phyloP scores from a whole-genome alignment of 306 rosid genomes.

The Luffa aegyptiaca region DNA sequence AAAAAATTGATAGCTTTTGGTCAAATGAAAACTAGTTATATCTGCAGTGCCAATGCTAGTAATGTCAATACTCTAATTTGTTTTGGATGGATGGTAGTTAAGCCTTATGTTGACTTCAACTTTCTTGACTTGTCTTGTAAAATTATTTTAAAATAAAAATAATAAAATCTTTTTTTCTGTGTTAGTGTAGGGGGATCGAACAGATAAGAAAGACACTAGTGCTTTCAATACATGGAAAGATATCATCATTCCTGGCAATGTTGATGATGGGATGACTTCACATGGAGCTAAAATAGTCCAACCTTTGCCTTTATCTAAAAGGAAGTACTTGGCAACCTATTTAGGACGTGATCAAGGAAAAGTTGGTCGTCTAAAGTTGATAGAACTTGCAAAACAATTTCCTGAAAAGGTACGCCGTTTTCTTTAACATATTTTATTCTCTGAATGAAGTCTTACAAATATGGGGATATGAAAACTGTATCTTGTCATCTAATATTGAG shows the following conservation, averaged over 20 bases:
- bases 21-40: neutral
- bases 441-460: neutral
- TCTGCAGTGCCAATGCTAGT: neutral
- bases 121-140: neutral
- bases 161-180: slow-evolving; percentile 12
- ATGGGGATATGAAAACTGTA: neutral
- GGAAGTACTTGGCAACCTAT: slow-evolving; percentile 79
- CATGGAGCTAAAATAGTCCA: slow-evolving; percentile 30
- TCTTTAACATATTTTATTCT: neutral
- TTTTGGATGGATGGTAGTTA: neutral
- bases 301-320: slow-evolving; percentile 72
- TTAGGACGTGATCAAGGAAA: slow-evolving; percentile 98
- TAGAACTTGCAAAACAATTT: slow-evolving; percentile 69
- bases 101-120: neutral
- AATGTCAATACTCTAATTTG: neutral
- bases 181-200: slow-evolving; percentile 78
- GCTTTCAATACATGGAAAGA: slow-evolving; percentile 97
- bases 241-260: slow-evolving; percentile 91
- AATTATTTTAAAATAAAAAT: neutral
- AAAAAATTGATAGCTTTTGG: neutral
- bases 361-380: slow-evolving; percentile 72
- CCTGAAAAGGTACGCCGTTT: slow-evolving; percentile 64
- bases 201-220: slow-evolving; percentile 83
- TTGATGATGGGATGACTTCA: slow-evolving; percentile 73
- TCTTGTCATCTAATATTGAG: slow-evolving; percentile 4